These are phyloP conservation scores for Lolium perenne DNA, from an alignment of 176 grass and related monocot species.

Conservation along the genomic window DNA sequence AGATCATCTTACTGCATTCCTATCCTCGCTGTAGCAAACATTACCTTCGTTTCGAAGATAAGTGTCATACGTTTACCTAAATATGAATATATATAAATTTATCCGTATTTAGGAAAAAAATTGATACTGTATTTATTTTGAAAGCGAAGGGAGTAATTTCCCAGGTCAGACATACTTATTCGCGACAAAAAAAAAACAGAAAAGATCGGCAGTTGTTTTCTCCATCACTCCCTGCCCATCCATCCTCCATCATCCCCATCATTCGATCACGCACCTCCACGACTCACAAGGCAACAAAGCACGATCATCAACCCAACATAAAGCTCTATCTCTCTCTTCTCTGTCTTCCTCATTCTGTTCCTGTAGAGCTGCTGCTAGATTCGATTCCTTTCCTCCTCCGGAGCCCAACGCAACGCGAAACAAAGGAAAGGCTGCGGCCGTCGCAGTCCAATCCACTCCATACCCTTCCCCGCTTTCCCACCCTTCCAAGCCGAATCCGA, in stretches of 20 bases:
- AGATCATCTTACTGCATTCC: too few species aligned
- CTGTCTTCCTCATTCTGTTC: not conserved
- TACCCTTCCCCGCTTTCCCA: conserved; percentile 54
- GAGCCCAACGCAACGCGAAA: not conserved
- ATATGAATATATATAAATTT: too few species aligned
- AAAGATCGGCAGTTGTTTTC: not conserved
- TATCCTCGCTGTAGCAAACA: too few species aligned
- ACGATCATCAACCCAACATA: not conserved
- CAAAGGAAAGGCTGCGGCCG: conserved; percentile 54
- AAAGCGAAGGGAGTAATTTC: too few species aligned
- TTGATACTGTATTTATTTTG: too few species aligned
- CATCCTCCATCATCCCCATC: not conserved
- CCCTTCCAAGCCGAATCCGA: conserved; percentile 72
- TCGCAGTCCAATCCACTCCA: conserved; percentile 52
- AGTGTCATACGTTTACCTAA: too few species aligned
- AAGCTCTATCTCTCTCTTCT: not conserved
- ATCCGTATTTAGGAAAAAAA: too few species aligned
- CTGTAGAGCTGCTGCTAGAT: conserved; percentile 30
- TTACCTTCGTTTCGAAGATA: too few species aligned
- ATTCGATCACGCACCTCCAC: conserved; percentile 12
- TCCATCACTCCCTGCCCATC: not conserved
- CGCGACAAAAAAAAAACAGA: not conserved
- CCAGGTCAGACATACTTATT: too few species aligned
- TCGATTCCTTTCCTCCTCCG: conserved; percentile 43
- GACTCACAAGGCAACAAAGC: conserved; percentile 5